Base-by-base conservation (phyloP, 108 stramenopile genomes). In the Skeletonema potamos region DNA sequence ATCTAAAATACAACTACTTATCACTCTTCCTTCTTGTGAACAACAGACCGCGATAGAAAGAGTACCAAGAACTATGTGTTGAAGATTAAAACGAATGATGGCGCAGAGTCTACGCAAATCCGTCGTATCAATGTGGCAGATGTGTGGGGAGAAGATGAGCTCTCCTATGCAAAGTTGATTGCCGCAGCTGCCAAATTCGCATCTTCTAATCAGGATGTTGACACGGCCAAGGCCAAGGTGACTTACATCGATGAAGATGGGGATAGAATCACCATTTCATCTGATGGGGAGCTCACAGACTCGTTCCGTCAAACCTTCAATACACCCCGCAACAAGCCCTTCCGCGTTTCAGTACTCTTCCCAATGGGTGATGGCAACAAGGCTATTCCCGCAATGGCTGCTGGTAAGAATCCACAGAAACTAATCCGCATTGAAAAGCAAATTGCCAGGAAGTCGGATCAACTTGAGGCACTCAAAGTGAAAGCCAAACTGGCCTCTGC, bases 211-310 rank as follows among this genome's bases (percentile, higher is more conserved):
- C 37, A 46, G n/a, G 26, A 57, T 15, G 58, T 74, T 26, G 65
- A 55, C 59, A 51, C 32, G n/a, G 64, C 68, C 6, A 67, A 66
- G 28, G 68, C 57, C 20, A 76, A 37, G 13, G 74, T 41, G 33
- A 91, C 85, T 3, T 94, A 94, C 68, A 76, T 82, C 36, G 93
- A 94, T 70, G 82, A 69, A 44, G 92, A 93, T 54, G 81, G 87
- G 13, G 92, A 93, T 68, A 62, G 46, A 43, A 72, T 93, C 51
- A 87, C 83, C 26, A 82, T 94, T 22, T 85, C 80, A 12, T 87
- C 87, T 7, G 64, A 79, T 26, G 83, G 83, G 39, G 93, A 94
- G 66, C 68, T 94, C 17, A 46, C 76, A 13, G 93, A 90, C 63
- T 87, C 93, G 2, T 82, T 89, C 55, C 68, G 80, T 46, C 87